phyloP scores from a whole-genome alignment of 495 filamentous ascomycete genomes.

The Halenospora varia region DNA sequence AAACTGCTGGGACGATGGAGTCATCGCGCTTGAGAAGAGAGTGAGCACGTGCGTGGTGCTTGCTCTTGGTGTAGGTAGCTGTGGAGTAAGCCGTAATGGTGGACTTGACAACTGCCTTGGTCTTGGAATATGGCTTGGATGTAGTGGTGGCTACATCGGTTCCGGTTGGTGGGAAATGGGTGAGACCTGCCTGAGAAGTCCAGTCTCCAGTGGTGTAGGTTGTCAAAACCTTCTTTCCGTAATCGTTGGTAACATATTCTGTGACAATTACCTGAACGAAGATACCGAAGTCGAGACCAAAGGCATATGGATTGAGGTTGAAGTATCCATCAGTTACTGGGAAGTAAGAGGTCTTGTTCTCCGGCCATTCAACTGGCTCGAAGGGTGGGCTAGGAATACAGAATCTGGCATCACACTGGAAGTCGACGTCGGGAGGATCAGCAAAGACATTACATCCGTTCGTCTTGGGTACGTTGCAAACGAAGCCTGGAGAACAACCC shows the following conservation, averaged over 20 bases:
- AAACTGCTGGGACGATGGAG: conserved; percentile 37
- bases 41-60: neutral
- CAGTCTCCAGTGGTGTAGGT: conserved; percentile 43
- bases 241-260: conserved; percentile 17
- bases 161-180: conserved; percentile 25
- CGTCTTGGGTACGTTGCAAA: conserved; percentile 50
- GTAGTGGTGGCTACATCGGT: conserved; percentile 10
- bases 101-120: neutral
- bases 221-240: conserved; percentile 11
- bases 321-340: conserved; percentile 52
- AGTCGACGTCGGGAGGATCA: conserved; percentile 47
- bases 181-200: conserved; percentile 38
- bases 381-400: conserved; percentile 47
- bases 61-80: too few relatives aligned
- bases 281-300: conserved; percentile 59
- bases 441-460: conserved; percentile 49
- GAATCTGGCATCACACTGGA: conserved; percentile 48
- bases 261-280: conserved; percentile 39
- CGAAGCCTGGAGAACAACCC: conserved; percentile 59
- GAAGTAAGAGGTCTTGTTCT: conserved; percentile 44
- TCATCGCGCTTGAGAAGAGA: conserved; percentile 32
- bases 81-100: too few relatives aligned
- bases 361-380: conserved; percentile 27
- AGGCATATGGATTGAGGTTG: conserved; percentile 57
- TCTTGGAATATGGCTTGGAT: neutral